These are phyloP conservation scores for Zymoseptoria brevis DNA, from an alignment of 2,329 filamentous ascomycete species.

Conservation along the genomic window DNA sequence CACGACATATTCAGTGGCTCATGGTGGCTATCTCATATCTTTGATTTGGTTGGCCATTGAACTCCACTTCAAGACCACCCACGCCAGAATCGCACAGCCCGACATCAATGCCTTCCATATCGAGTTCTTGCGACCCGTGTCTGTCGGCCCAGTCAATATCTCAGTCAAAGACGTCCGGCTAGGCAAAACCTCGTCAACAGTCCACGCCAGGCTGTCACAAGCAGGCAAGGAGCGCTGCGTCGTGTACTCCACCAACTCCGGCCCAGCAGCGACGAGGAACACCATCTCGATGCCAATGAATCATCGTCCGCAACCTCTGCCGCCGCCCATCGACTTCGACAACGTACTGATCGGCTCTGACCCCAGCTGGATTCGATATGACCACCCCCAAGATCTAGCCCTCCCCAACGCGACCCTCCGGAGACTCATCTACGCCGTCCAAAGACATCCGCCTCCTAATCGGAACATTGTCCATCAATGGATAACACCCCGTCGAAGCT, in stretches of 20 bases:
- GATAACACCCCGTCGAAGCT: conserved; percentile 9
- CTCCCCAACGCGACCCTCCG: conserved; percentile 10
- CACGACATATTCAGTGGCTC: conserved; percentile 6
- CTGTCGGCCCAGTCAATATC: conserved; percentile 6
- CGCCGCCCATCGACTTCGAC: conserved; percentile 11
- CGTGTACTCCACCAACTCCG: conserved; percentile 4
- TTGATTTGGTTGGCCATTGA: conserved; percentile 8
- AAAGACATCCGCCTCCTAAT: conserved; percentile 1
- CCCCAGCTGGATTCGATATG: conserved; percentile 14
- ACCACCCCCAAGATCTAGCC: conserved; percentile 7
- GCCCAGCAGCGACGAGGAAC: background rate
- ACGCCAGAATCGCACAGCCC: conserved; percentile 7
- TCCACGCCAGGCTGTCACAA: conserved; percentile 5
- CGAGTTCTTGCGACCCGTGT: conserved; percentile 13
- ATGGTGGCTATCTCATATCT: conserved; percentile 14
- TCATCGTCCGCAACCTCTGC: conserved; percentile 1
- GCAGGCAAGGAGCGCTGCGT: background rate
- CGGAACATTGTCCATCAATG: conserved; percentile 7
- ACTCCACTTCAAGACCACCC: conserved; percentile 10
- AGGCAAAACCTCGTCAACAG: conserved; percentile 5
- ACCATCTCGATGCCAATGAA: conserved; percentile 2
- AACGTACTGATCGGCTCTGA: conserved; percentile 6
- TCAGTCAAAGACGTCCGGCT: conserved; percentile 6
- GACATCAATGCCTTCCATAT: conserved; percentile 11
- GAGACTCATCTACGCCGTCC: conserved; percentile 12